phyloP scores from a whole-genome alignment of 306 rosid genomes.

The Inga oerstediana region DNA sequence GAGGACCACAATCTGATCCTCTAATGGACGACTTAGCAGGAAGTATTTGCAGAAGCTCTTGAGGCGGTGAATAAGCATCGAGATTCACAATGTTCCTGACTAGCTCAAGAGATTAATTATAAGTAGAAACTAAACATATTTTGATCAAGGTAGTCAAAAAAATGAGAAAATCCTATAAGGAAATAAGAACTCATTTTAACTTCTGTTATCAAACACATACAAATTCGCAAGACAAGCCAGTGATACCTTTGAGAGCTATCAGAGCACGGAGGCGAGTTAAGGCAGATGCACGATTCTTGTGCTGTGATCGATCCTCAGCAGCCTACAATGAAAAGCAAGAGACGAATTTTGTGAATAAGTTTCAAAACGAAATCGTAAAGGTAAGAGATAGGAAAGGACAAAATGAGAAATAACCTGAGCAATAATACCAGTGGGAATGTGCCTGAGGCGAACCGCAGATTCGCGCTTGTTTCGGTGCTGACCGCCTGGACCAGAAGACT shows the following conservation, averaged over 20 bases:
- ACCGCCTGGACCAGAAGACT: slow-evolving; percentile 87
- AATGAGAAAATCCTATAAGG: slow-evolving; percentile 2
- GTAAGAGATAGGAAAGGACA: background rate
- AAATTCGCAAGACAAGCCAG: background rate
- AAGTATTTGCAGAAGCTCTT: slow-evolving; percentile 38
- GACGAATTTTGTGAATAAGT: slow-evolving; percentile 12
- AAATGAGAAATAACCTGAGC: slow-evolving; percentile 57
- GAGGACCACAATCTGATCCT: slow-evolving; percentile 65
- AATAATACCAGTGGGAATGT: slow-evolving; percentile 77
- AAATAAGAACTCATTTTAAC: background rate
- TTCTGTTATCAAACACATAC: background rate
- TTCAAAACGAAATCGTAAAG: background rate
- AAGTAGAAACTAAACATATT: background rate
- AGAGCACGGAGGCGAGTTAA: slow-evolving; percentile 78
- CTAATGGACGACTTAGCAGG: slow-evolving; percentile 58
- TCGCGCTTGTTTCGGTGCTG: slow-evolving; percentile 98
- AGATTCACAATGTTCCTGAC: background rate
- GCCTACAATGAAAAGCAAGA: slow-evolving; percentile 50
- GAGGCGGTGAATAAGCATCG: slow-evolving; percentile 6
- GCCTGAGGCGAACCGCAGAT: slow-evolving; percentile 84
- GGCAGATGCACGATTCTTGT: slow-evolving; percentile 86
- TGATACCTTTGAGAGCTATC: slow-evolving; percentile 72
- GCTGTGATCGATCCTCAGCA: slow-evolving; percentile 92
- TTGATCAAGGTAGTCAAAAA: background rate
- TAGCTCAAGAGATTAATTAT: slow-evolving; percentile 9